Evolutionary conservation across 352 stramenopile species (phyloP), one percentile per base, ranked within the genome.

Genomic region (Phytophthora palmivora): DNA sequence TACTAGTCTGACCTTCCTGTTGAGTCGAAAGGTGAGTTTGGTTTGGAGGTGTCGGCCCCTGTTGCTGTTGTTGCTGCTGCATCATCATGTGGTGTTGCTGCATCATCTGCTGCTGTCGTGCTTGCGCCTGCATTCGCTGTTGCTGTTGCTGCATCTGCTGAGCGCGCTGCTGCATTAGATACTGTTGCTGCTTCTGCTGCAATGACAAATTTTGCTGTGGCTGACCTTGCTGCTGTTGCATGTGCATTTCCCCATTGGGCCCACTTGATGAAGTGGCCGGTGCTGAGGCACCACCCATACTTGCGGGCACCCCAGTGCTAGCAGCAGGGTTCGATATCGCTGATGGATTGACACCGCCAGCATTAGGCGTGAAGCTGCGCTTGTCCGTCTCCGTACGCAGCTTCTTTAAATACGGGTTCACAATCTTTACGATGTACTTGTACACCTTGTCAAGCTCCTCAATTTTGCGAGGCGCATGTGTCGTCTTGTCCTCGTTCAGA

Each of bases 361-460:
- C 47, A 18, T 63, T 69, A 11, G 58, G 41, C 41, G 67, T 63
- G 34, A 75, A 81, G 19, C 63, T 89, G 8, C 85, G 78, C 28
- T 88, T 88, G 53, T 90, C 82, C 11, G 83, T 92, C 63, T 94
- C 85, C 9, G 81, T 89, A 26, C 82, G 84, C 52, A 94, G 61
- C 58, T 94, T 94, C 67, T 94, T 94, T 67, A 94, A 59, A 58
- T 92, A 94, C 62, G 85, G 85, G 50, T 91, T 89, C 45, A 94
- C 85, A 49, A 94, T 94, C 56, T 92, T 92, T 28, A 94, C 80
- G 54, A 94, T 91, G 78, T 94, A 94, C 76, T 94, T 94, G 76
- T 91, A 92, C 42, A 94, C 85, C 71, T 91, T 94, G 70, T 92
- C 85, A 22, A 94, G 73, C 64, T 94, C 85, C 24, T 92, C 83